These are phyloP conservation scores for Suaeda aralocaspica DNA, from an alignment of 148 eudicot species.

Conservation along the genomic window DNA sequence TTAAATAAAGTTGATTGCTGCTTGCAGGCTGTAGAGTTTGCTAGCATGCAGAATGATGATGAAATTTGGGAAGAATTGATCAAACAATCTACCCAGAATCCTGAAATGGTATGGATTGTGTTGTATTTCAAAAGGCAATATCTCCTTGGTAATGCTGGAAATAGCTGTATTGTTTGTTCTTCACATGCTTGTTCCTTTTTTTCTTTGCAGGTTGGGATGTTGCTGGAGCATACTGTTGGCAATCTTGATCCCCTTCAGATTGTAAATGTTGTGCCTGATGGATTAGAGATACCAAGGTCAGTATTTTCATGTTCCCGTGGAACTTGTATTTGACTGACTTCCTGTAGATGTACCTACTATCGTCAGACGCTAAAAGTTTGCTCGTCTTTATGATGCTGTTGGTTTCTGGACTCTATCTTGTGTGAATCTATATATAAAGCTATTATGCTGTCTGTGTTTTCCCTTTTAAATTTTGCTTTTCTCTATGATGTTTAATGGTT, in stretches of 20 bases:
- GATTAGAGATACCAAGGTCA: conserved; percentile 93
- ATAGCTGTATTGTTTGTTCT: neutral
- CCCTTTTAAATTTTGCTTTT: neutral
- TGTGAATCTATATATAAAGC: neutral
- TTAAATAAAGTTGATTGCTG: conserved; percentile 6
- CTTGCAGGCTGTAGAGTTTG: conserved; percentile 92
- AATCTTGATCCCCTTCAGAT: conserved; percentile 93
- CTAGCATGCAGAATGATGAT: conserved; percentile 90
- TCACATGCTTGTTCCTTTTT: conserved; percentile 4
- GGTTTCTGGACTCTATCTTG: neutral
- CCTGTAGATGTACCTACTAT: neutral
- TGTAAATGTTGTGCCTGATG: conserved; percentile 90
- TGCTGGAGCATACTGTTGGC: conserved; percentile 96
- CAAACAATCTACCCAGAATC: conserved; percentile 69
- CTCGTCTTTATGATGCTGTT: neutral
- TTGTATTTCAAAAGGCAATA: neutral
- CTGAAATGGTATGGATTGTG: conserved; percentile 75
- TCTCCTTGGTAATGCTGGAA: neutral
- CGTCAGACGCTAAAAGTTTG: neutral
- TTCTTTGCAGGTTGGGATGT: conserved; percentile 68
- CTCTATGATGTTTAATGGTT: neutral
- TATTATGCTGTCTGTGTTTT: neutral
- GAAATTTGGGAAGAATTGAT: conserved; percentile 97
- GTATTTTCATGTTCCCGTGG: conserved; percentile 16
- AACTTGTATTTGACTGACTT: neutral